These are phyloP conservation scores for Ananas comosus DNA, from an alignment of 176 grass and related monocot species.

Conservation along the genomic window DNA sequence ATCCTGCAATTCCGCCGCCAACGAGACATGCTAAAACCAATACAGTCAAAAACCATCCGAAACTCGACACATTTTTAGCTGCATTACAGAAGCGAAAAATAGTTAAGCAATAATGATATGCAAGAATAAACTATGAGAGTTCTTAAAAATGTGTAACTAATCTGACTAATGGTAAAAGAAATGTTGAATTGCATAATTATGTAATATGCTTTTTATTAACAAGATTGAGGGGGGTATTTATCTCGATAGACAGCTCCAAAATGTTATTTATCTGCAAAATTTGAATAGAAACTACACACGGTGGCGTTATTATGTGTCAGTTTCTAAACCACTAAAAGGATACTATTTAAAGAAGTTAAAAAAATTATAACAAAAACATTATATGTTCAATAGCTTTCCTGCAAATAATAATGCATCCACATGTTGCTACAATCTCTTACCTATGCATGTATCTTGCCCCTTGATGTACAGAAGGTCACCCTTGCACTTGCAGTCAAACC, in stretches of 20 bases:
- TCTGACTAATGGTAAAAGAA: not conserved
- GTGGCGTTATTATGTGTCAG: no score
- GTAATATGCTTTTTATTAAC: no score
- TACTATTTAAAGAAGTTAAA: no score
- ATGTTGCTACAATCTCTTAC: slow-evolving; percentile 18
- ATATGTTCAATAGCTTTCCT: no score
- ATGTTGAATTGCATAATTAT: no score
- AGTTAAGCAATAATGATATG: not conserved
- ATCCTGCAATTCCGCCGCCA: slow-evolving; percentile 43
- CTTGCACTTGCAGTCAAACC: slow-evolving; percentile 75
- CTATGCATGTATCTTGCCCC: slow-evolving; percentile 72
- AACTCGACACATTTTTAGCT: slow-evolving; percentile 47
- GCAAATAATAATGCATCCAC: not conserved
- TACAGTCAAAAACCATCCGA: slow-evolving; percentile 34
- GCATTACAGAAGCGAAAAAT: not conserved
- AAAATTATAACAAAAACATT: no score
- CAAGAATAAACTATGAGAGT: not conserved
- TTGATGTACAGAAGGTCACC: slow-evolving; percentile 49
- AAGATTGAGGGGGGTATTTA: no score
- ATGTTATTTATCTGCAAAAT: no score
- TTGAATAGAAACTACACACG: no score
- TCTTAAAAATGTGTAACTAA: not conserved
- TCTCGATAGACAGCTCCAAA: no score
- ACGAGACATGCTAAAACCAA: slow-evolving; percentile 55
- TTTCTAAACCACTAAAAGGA: no score